Evolutionary conservation across 768 basidiomycete species (phyloP).

Genomic region (Mycena rebaudengoi): DNA sequence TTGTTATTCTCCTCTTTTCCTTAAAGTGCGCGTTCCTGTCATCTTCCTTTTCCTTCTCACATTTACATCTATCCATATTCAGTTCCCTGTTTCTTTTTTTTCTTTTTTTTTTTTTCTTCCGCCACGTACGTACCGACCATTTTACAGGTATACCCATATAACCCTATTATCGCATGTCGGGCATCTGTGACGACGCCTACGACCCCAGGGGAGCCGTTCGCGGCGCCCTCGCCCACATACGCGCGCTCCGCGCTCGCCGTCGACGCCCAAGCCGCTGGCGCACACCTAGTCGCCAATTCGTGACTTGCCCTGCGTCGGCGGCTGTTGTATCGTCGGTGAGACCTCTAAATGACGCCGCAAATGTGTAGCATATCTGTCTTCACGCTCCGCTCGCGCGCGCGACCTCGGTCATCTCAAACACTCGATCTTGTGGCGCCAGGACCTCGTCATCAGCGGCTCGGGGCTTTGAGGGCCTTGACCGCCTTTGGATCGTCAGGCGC

Average conservation of each 20-base stretch:
- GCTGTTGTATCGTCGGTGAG: neutral
- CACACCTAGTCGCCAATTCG: neutral
- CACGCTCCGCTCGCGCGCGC: neutral
- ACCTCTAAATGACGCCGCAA: neutral
- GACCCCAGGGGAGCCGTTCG: neutral
- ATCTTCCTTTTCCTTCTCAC: neutral
- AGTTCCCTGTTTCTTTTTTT: neutral
- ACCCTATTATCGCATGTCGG: neutral
- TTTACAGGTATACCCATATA: neutral
- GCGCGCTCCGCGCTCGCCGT: conserved; percentile 54
- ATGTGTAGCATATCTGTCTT: neutral
- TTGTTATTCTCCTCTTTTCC: neutral
- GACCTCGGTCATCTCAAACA: neutral
- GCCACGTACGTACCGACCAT: neutral
- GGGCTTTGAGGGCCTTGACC: neutral
- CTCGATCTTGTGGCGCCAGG: too few relatives aligned
- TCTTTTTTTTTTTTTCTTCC: neutral
- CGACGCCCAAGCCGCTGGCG: conserved; percentile 45
- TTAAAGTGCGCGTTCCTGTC: neutral
- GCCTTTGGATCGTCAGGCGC: neutral
- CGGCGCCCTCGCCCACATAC: conserved; percentile 33
- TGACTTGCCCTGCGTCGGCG: neutral
- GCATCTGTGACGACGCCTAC: neutral
- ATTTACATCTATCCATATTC: neutral
- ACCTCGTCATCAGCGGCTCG: neutral